Conservation (phyloP, 495 filamentous ascomycete species). For the Trichocladium antarcticum region DNA sequence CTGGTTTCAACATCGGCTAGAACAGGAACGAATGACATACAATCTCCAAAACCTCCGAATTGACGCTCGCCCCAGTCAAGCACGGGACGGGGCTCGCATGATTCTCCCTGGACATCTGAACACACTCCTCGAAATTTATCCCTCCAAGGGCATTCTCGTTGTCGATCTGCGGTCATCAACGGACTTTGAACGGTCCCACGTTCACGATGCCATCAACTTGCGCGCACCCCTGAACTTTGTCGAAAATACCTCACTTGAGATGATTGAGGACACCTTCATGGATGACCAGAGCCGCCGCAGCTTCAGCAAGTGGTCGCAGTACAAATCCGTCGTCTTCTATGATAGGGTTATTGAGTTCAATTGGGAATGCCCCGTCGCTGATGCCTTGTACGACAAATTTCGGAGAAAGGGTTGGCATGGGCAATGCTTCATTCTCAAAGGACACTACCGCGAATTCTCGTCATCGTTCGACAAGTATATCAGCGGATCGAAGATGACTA, state of each 20-base stretch:
- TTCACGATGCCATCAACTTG: slow-evolving; percentile 38
- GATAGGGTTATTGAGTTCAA: slow-evolving; percentile 35
- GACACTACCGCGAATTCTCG: slow-evolving; percentile 40
- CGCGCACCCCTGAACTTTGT: slow-evolving; percentile 35
- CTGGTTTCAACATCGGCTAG: slow-evolving; percentile 38
- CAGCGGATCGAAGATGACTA: slow-evolving; percentile 30
- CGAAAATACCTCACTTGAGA: slow-evolving; percentile 32
- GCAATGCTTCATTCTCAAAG: slow-evolving; percentile 39
- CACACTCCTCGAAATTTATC: slow-evolving; percentile 36
- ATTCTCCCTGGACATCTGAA: slow-evolving; percentile 39
- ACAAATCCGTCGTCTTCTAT: slow-evolving; percentile 40
- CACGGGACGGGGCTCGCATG: slow-evolving; percentile 27
- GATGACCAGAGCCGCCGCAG: slow-evolving; percentile 34
- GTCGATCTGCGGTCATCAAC: slow-evolving; percentile 34
- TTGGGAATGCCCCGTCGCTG: slow-evolving; percentile 38
- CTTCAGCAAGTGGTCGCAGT: slow-evolving; percentile 36
- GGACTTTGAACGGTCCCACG: slow-evolving; percentile 38
- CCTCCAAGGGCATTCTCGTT: slow-evolving; percentile 33
- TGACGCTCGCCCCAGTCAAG: slow-evolving; percentile 17
- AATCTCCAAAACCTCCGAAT: slow-evolving; percentile 31
- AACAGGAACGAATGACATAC: slow-evolving; percentile 30
- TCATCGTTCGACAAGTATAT: slow-evolving; percentile 38
- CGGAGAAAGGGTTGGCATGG: slow-evolving; percentile 34
- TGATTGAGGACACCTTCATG: slow-evolving; percentile 38
- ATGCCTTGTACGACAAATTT: slow-evolving; percentile 31